phyloP scores from a whole-genome alignment of 2,329 filamentous ascomycete species.

The Claviceps pusilla region DNA sequence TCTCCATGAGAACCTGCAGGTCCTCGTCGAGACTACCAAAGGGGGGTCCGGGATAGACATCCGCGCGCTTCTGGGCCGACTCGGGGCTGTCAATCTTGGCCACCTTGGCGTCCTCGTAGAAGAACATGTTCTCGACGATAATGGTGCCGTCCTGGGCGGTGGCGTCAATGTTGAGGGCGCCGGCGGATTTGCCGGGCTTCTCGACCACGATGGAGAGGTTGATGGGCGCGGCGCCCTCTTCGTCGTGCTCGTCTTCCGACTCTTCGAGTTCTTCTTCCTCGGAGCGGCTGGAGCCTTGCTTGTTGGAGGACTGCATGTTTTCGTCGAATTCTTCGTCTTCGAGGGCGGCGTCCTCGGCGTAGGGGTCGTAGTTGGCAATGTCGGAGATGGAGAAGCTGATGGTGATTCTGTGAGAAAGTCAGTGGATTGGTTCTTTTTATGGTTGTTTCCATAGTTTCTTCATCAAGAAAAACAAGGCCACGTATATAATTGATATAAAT shows the following conservation, averaged over 20 bases:
- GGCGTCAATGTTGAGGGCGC: slow-evolving; percentile 76
- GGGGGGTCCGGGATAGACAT: slow-evolving; percentile 76
- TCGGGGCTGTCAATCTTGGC: slow-evolving; percentile 65
- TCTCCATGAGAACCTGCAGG: slow-evolving; percentile 79
- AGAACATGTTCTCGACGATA: slow-evolving; percentile 79
- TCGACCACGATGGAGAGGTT: slow-evolving; percentile 77
- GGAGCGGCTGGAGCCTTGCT: slow-evolving; percentile 35
- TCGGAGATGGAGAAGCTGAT: slow-evolving; percentile 29
- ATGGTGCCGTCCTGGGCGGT: slow-evolving; percentile 74
- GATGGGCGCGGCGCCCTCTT: slow-evolving; percentile 56
- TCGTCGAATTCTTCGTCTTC: slow-evolving; percentile 27
- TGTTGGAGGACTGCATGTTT: slow-evolving; percentile 35
- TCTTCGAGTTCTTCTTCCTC: slow-evolving; percentile 31
- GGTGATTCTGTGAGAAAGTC: slow-evolving; percentile 21
- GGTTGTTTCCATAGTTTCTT: not conserved
- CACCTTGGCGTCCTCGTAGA: slow-evolving; percentile 64
- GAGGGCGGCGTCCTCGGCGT: slow-evolving; percentile 22
- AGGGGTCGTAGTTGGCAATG: slow-evolving; percentile 25
- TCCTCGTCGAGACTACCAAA: slow-evolving; percentile 94
- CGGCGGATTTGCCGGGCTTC: slow-evolving; percentile 55
- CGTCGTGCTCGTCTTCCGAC: slow-evolving; percentile 33
- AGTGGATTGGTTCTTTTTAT: not conserved
- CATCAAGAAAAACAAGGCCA: too few relatives aligned
- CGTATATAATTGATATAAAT: not conserved
- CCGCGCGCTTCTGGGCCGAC: slow-evolving; percentile 58